Base-by-base conservation (phyloP, 2,329 filamentous ascomycete genomes). In the Zymoseptoria passerinii region DNA sequence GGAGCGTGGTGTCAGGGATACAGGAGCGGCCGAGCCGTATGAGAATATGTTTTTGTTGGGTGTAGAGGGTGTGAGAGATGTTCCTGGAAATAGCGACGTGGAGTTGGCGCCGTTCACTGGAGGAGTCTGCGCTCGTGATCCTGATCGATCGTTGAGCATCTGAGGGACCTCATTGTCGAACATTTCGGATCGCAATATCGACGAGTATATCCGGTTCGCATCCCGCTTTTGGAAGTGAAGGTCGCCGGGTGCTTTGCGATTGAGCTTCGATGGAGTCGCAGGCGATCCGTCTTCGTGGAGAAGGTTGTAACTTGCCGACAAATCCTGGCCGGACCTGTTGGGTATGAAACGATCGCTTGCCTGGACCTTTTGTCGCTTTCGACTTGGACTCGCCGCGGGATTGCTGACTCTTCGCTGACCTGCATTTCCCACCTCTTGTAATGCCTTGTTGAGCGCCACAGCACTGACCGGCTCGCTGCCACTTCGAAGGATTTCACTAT, bases 11-110 rank as follows among this genome's bases (percentile, higher is more conserved):
- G 94, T 96, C 7, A 73, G 87, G 9, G 89, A 90, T 1, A 91
- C 92, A 3, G 92, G 96, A 1, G 87, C 89, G 66, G 95, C 90
- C n/a, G 88, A 88, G 19, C 85, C 87, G 53, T 87, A 82, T 63
- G 79, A 83, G 72, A 99, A 97, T 48, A 99, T 83, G 66, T 99
- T 99, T 76, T 96, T 97, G 74, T 96, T 91, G 8, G 94, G 94
- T 3, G 94, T 99, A 1, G 92, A 95, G 0, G 94, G 94, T 0
- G 92, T 96, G 59, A 94, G 80, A 58, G 84, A 80, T 28, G 81
- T 86, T 28, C 52, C 59, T 0, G 92, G 95, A 58, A 94, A 80
- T 58, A 84, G 79, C 20, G 82, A 86, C 1, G 87, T 83, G 9
- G 89, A 86, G n/a, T 91, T 75, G 23, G 83, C 79, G 13, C 81